These are phyloP conservation scores for Plenodomus biglobosus DNA, from an alignment of 2,329 filamentous ascomycete species.

Conservation along the genomic window DNA sequence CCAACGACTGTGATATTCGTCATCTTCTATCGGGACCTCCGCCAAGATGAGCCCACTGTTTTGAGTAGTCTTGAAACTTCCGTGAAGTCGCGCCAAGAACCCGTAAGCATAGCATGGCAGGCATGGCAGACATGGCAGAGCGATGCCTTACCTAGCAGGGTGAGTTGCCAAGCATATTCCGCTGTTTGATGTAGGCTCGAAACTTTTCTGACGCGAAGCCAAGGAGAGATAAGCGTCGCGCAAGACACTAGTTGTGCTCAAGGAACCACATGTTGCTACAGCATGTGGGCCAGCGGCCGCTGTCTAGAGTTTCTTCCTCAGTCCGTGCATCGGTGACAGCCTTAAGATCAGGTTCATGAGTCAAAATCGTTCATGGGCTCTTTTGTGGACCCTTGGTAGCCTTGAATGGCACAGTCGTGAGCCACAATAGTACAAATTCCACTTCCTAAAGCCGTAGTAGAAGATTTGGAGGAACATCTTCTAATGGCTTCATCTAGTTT, in stretches of 20 bases:
- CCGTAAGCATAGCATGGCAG: constrained; percentile 31
- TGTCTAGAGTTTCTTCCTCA: constrained; percentile 17
- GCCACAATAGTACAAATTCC: too few species aligned
- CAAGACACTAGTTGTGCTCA: constrained; percentile 13
- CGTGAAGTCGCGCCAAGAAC: constrained; percentile 42
- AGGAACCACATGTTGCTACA: constrained; percentile 8
- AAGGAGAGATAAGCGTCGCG: constrained; percentile 28
- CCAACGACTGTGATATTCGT: constrained; percentile 6
- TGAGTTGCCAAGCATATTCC: constrained; percentile 29
- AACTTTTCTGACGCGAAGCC: constrained; percentile 41
- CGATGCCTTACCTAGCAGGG: constrained; percentile 9
- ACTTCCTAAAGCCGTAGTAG: too few species aligned
- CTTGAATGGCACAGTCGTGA: too few species aligned
- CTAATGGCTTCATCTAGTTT: not conserved
- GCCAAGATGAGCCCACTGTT: constrained; percentile 41
- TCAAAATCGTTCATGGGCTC: not conserved
- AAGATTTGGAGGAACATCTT: not conserved
- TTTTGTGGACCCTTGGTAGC: too few species aligned
- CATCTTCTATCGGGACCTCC: constrained; percentile 12
- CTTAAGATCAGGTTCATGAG: not conserved
- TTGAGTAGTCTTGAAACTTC: constrained; percentile 43
- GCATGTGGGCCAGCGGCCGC: constrained; percentile 17
- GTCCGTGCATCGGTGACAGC: constrained; percentile 3
- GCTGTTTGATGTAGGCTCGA: constrained; percentile 37
- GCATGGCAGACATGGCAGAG: constrained; percentile 19